Conservation (phyloP, 768 basidiomycete genomes). For the Podaxis carcinomalis region DNA sequence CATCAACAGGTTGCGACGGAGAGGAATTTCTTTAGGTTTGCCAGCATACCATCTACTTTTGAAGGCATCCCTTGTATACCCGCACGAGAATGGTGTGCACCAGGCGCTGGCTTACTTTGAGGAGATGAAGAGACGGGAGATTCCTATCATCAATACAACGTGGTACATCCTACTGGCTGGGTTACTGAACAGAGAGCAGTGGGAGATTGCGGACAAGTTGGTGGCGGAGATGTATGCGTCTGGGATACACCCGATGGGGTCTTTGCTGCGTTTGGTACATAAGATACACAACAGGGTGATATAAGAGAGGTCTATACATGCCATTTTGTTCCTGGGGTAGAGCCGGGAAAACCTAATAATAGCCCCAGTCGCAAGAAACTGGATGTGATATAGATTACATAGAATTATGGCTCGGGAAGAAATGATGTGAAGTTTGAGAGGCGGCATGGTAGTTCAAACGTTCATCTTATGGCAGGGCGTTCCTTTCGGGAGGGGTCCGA, state of each 20-base stretch:
- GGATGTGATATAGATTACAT: no score
- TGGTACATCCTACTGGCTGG: slow-evolving; percentile 77
- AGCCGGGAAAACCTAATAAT: no score
- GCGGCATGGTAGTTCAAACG: no score
- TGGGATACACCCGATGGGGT: slow-evolving; percentile 40
- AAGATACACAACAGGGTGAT: slow-evolving; percentile 37
- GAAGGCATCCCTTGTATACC: slow-evolving; percentile 54
- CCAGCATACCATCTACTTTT: slow-evolving; percentile 79
- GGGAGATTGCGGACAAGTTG: slow-evolving; percentile 56
- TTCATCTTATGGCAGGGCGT: no score
- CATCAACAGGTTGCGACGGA: slow-evolving; percentile 52
- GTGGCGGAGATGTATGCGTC: slow-evolving; percentile 53
- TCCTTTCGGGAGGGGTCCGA: no score
- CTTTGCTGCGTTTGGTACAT: slow-evolving; percentile 44
- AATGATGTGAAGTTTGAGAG: no score
- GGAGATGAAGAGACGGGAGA: slow-evolving; percentile 49
- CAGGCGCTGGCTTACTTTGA: slow-evolving; percentile 55
- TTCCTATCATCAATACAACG: slow-evolving; percentile 55
- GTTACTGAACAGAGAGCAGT: slow-evolving; percentile 51
- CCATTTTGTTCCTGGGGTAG: neutral
- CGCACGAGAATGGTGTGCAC: slow-evolving; percentile 43
- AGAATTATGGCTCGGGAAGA: no score
- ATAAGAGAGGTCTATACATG: neutral
- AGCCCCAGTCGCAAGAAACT: no score
- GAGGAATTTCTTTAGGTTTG: slow-evolving; percentile 50